A percentile compares a stretch with the other conserved stretches of the same genome.
Evolutionary conservation across 345 rosid species (phyloP).

Genomic region (Salix viminalis): DNA sequence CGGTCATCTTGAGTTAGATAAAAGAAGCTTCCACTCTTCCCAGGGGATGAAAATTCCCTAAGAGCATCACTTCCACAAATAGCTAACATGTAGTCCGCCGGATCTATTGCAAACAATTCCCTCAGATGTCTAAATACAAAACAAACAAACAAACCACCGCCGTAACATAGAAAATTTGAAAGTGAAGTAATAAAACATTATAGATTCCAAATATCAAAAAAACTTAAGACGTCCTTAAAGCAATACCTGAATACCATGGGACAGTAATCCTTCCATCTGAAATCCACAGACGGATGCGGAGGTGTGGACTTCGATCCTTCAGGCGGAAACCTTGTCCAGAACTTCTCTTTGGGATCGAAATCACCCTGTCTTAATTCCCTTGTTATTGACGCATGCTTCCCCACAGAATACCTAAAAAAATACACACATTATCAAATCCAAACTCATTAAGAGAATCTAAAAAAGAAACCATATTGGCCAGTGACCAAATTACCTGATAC

Average conservation of each 20-base stretch:
- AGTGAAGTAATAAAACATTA: neutral
- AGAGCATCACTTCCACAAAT: slow-evolving; percentile 70
- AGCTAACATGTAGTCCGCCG: slow-evolving; percentile 63
- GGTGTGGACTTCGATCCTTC: slow-evolving; percentile 76
- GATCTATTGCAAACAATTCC: slow-evolving; percentile 58
- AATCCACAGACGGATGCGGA: slow-evolving; percentile 62
- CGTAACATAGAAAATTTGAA: slow-evolving; percentile 11
- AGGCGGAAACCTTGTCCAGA: slow-evolving; percentile 69
- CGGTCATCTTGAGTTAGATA: slow-evolving; percentile 68
- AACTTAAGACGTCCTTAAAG: neutral
- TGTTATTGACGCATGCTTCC: slow-evolving; percentile 49
- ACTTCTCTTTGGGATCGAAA: slow-evolving; percentile 71
- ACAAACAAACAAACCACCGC: slow-evolving; percentile 28
- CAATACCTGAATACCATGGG: slow-evolving; percentile 68
- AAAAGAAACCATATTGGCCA: too few relatives aligned
- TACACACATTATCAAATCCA: too few relatives aligned
- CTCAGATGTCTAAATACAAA: slow-evolving; percentile 48
- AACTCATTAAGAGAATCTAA: neutral
- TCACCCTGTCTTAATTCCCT: slow-evolving; percentile 54
- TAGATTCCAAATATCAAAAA: neutral
- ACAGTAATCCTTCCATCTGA: slow-evolving; percentile 80
- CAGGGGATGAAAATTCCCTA: slow-evolving; percentile 67
- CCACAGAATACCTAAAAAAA: slow-evolving; percentile 48
- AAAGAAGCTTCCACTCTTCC: slow-evolving; percentile 71
- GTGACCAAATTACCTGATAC: slow-evolving; percentile 44